Evolutionary conservation across 2,329 filamentous ascomycete genomes (phyloP), one percentile per base, ranked within the genome.

Genomic region (Clarireedia homoeocarpa): DNA sequence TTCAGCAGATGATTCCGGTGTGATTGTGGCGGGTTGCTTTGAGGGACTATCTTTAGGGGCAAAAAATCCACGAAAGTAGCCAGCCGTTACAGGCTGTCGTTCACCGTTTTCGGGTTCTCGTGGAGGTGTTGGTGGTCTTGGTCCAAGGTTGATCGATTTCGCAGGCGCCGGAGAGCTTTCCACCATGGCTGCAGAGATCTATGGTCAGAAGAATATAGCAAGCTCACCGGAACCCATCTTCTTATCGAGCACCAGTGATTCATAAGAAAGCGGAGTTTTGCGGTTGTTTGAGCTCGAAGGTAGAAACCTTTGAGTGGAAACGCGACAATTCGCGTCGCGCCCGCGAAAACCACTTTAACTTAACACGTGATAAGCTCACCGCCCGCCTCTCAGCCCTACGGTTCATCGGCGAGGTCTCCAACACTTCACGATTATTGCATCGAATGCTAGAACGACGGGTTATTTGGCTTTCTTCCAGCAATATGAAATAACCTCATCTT

Each of bases 41-140:
- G 58, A 42, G 45, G 56, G 50, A 26, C n/a, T 46, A 9, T 50
- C 58, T 45, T 55, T 58, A 20, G 59, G 55, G 26, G 6, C n/a
- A 30, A 61, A 40, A 12, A 57, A 24, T 42, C 36, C 20, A 50
- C 55, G 48, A 74, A 65, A 53, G 38, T 65, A 47, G 50, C 61
- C 55, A 55, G 61, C 53, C 51, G 63, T 48, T 55, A 70, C 48
- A 45, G 53, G 24, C 24, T 34, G 14, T 73, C 71, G 71, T 20
- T 66, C 61, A 47, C 66, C 70, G 59, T 66, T 66, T 57, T 63
- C 50, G 6, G 68, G 68, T 51, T 71, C 69, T 60, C 66, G 78
- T n/a, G 84, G 84, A 48, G 84, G 84, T 36, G 84, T 88, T n/a
- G 84, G 84, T 26, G 84, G 84, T 69, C 82, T 78, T 59, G 80